A percentile compares a stretch with the other conserved stretches of the same genome.
These are phyloP conservation scores for Chaetomium sp. DNA, from an alignment of 2,329 filamentous ascomycete species.

Conservation along the genomic window DNA sequence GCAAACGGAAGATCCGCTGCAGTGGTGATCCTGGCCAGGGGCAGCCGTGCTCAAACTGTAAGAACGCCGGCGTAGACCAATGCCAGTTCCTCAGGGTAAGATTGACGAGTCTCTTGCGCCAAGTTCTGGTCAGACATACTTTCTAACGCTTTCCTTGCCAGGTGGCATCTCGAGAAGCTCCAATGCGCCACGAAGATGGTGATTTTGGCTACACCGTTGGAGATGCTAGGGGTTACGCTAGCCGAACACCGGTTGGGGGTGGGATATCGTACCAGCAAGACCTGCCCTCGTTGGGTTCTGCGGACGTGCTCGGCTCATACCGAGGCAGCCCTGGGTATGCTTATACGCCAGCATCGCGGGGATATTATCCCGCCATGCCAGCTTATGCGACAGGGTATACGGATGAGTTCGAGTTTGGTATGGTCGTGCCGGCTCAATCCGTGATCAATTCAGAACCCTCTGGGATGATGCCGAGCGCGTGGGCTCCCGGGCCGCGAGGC, in stretches of 20 bases:
- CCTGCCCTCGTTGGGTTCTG: conserved; percentile 26
- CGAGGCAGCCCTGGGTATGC: conserved; percentile 28
- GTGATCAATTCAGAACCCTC: conserved; percentile 32
- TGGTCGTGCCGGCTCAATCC: conserved; percentile 30
- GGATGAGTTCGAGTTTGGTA: conserved; percentile 22
- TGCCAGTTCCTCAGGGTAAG: conserved; percentile 78
- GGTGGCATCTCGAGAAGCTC: conserved; percentile 35
- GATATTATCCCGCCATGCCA: conserved; percentile 31
- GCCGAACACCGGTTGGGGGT: conserved; percentile 13
- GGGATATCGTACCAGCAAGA: conserved; percentile 29
- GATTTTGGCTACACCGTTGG: conserved; percentile 33
- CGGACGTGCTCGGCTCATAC: conserved; percentile 31
- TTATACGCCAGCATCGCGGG: conserved; percentile 24
- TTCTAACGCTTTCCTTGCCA: conserved; percentile 20
- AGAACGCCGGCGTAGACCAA: conserved; percentile 59
- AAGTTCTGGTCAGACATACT: neutral
- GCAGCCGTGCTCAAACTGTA: conserved; percentile 78
- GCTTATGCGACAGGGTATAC: conserved; percentile 32
- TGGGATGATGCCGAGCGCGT: conserved; percentile 30
- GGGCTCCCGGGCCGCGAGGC: conserved; percentile 22
- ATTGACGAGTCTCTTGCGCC: neutral
- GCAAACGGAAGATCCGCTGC: conserved; percentile 91
- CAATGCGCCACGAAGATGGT: conserved; percentile 27
- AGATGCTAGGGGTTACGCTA: conserved; percentile 28
- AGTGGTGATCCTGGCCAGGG: conserved; percentile 76